Conservation (phyloP, 371 early-diverging fungal species). For the Choanephora cucurbitarum region DNA sequence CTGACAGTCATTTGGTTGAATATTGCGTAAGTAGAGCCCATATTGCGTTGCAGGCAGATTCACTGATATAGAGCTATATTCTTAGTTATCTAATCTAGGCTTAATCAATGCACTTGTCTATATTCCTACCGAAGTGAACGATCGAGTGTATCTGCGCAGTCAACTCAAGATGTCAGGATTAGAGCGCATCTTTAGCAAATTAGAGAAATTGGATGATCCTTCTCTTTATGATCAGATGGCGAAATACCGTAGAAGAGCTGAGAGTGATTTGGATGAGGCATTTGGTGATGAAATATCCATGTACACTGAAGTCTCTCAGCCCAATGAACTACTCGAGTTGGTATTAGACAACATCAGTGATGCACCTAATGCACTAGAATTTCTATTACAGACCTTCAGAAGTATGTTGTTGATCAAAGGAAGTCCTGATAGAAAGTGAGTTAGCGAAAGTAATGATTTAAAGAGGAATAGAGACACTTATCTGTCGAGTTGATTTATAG, state of each 20-base stretch:
- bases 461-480: constrained; percentile 19
- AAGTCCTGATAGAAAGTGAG: constrained; percentile 48
- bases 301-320: constrained; percentile 55
- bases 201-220: constrained; percentile 62
- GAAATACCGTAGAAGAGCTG: constrained; percentile 69
- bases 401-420: constrained; percentile 74
- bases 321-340: constrained; percentile 67
- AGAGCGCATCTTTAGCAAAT: constrained; percentile 53
- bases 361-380: constrained; percentile 60
- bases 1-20: constrained; percentile 70
- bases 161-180: constrained; percentile 71
- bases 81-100: constrained; percentile 70
- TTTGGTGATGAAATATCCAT: constrained; percentile 43
- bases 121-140: constrained; percentile 71
- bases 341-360: constrained; percentile 59
- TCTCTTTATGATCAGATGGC: constrained; percentile 70
- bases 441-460: constrained; percentile 29
- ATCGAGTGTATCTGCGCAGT: constrained; percentile 70
- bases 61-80: constrained; percentile 1
- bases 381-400: constrained; percentile 68
- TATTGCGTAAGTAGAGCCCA: constrained; percentile 59
- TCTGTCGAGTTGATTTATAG: constrained; percentile 18
- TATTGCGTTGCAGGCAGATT: neutral
- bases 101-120: constrained; percentile 74
- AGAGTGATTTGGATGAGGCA: constrained; percentile 55